phyloP scores from a whole-genome alignment of 768 basidiomycete genomes.

The Botryobasidium botryosum region DNA sequence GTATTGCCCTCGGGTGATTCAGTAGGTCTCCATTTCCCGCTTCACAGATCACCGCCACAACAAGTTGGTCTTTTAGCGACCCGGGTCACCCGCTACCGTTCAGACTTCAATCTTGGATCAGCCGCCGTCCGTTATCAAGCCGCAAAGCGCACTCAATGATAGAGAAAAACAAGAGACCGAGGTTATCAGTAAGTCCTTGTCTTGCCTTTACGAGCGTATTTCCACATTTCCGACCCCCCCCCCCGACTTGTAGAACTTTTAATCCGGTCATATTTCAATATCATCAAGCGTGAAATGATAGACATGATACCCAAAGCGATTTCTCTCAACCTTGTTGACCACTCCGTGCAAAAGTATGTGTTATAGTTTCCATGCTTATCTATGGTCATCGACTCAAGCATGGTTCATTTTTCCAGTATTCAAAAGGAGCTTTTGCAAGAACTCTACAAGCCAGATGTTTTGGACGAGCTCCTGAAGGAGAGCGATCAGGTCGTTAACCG shows the following conservation, averaged over 20 bases:
- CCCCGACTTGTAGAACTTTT: slow-evolving; percentile 80
- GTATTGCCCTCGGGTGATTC: slow-evolving; percentile 28
- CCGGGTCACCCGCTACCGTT: neutral
- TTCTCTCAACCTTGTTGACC: slow-evolving; percentile 74
- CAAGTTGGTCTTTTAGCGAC: neutral
- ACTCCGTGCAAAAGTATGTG: slow-evolving; percentile 90
- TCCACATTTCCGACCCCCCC: neutral
- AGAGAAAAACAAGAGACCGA: slow-evolving; percentile 97
- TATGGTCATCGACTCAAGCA: no score
- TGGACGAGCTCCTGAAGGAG: slow-evolving; percentile 90
- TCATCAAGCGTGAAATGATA: slow-evolving; percentile 98
- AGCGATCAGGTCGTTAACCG: slow-evolving; percentile 76
- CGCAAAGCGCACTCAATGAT: slow-evolving; percentile 80
- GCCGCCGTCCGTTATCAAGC: slow-evolving; percentile 77
- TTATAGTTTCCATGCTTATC: no score
- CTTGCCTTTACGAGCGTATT: neutral
- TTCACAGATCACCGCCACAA: neutral
- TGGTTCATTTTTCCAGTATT: no score
- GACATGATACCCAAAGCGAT: slow-evolving; percentile 99
- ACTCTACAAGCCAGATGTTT: slow-evolving; percentile 90
- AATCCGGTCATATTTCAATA: slow-evolving; percentile 94
- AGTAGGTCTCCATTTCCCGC: slow-evolving; percentile 4
- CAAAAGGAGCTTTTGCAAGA: slow-evolving; percentile 90
- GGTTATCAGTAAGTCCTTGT: slow-evolving; percentile 76
- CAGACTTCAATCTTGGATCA: slow-evolving; percentile 19